Conservation (phyloP, 768 basidiomycete genomes). For the Tylopilus cervinicoccineus region DNA sequence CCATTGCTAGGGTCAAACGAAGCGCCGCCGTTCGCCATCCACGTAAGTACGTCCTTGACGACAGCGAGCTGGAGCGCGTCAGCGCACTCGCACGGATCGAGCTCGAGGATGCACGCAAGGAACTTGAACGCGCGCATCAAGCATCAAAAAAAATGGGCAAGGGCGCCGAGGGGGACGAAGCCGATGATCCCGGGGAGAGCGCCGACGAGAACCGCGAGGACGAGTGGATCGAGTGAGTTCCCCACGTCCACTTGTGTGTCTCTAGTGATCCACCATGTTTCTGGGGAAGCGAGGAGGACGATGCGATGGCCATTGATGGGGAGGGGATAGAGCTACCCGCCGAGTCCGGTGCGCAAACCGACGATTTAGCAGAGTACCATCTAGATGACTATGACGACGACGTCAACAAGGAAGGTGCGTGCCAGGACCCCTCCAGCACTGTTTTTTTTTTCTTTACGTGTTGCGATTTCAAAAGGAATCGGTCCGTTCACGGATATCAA, state of each 20-base stretch:
- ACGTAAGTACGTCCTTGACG: constrained; percentile 84
- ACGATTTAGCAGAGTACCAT: constrained; percentile 84
- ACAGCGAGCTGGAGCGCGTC: constrained; percentile 85
- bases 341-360: constrained; percentile 35
- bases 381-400: constrained; percentile 93
- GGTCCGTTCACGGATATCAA: constrained; percentile 96
- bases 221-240: constrained; percentile 87
- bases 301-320: constrained; percentile 62
- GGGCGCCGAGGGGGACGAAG: constrained; percentile 63
- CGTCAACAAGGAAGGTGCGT: constrained; percentile 35
- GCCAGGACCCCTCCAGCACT: neutral
- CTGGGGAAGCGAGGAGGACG: constrained; percentile 43
- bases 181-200: constrained; percentile 49
- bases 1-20: constrained; percentile 59
- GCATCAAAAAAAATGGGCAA: constrained; percentile 69
- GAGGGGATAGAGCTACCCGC: constrained; percentile 19
- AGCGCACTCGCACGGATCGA: constrained; percentile 83
- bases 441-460: neutral
- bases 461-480: constrained; percentile 35
- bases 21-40: constrained; percentile 77
- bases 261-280: constrained; percentile 13
- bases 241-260: constrained; percentile 1
- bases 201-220: constrained; percentile 41
- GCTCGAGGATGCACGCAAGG: constrained; percentile 84
- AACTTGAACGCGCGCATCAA: constrained; percentile 77